Evolutionary conservation across 768 basidiomycete genomes (phyloP).

Genomic region (Serendipita sp.): DNA sequence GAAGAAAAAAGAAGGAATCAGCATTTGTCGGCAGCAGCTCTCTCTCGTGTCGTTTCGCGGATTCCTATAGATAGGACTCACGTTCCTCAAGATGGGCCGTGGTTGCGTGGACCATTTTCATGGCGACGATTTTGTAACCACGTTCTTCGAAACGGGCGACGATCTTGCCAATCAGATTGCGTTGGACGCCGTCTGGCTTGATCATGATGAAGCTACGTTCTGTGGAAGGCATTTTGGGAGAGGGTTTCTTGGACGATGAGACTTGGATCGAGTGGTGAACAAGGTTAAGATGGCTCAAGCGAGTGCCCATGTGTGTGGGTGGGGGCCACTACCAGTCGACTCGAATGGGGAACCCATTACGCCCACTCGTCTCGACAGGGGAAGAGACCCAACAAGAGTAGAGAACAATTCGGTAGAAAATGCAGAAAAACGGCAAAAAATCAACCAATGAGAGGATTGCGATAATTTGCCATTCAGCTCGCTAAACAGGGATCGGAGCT

Average conservation of each 20-base stretch:
- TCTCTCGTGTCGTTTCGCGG: background rate
- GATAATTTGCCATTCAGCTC: too few species aligned
- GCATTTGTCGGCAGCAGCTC: background rate
- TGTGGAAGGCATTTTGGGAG: slow-evolving; percentile 38
- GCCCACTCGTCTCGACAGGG: too few species aligned
- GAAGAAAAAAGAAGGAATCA: background rate
- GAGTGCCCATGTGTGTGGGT: too few species aligned
- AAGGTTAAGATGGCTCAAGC: too few species aligned
- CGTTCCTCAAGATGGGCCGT: slow-evolving; percentile 83
- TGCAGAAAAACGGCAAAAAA: too few species aligned
- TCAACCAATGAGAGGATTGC: too few species aligned
- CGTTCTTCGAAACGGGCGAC: slow-evolving; percentile 93
- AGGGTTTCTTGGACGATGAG: background rate
- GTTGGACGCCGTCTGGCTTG: slow-evolving; percentile 99
- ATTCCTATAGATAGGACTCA: too few species aligned
- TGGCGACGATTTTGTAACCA: slow-evolving; percentile 91
- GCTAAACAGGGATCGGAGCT: too few species aligned
- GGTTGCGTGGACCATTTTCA: slow-evolving; percentile 76
- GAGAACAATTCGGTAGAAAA: too few species aligned
- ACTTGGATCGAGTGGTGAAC: background rate
- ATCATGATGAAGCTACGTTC: slow-evolving; percentile 99
- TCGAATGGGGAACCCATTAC: too few species aligned
- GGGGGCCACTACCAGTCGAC: too few species aligned
- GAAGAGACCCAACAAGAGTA: too few species aligned
- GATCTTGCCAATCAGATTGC: slow-evolving; percentile 89